A percentile compares a stretch with the other conserved stretches of the same genome.
phyloP scores from a whole-genome alignment of 495 filamentous ascomycete species.

The Cercophora scortea region DNA sequence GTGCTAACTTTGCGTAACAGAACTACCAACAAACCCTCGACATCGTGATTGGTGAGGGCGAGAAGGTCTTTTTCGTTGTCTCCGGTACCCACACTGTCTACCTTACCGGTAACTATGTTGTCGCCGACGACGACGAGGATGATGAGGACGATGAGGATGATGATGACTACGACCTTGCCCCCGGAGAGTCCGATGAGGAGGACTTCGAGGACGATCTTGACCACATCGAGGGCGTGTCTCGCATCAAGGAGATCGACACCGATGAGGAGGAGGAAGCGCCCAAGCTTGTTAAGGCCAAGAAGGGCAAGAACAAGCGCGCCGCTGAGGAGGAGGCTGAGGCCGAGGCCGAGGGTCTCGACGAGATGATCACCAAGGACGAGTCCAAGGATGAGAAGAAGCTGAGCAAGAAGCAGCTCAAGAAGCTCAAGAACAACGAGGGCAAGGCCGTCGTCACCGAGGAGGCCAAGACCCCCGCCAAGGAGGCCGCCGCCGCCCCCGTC shows the following conservation, averaged over 20 bases:
- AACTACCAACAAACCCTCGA: constrained; percentile 93
- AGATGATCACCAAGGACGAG: constrained; percentile 50
- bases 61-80: constrained; percentile 85
- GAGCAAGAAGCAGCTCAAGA: constrained; percentile 97
- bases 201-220: constrained; percentile 67
- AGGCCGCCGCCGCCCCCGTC: constrained; percentile 1
- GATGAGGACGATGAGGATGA: constrained; percentile 56
- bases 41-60: constrained; percentile 76
- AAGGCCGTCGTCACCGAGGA: constrained; percentile 60
- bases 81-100: constrained; percentile 82
- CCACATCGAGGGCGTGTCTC: constrained; percentile 66
- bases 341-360: constrained; percentile 58
- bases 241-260: constrained; percentile 76
- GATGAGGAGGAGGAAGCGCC: constrained; percentile 76
- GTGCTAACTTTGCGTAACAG: constrained; percentile 42
- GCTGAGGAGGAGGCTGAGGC: constrained; percentile 72
- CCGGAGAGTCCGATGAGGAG: constrained; percentile 63
- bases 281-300: constrained; percentile 62
- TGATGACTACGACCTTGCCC: constrained; percentile 73
- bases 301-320: constrained; percentile 72
- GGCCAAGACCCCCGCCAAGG: constrained; percentile 26
- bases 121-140: constrained; percentile 40
- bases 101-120: constrained; percentile 91
- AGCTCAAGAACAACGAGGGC: constrained; percentile 96
- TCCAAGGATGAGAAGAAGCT: constrained; percentile 60